Evolutionary conservation across 345 rosid species (phyloP).

Genomic region (Toxicodendron radicans): DNA sequence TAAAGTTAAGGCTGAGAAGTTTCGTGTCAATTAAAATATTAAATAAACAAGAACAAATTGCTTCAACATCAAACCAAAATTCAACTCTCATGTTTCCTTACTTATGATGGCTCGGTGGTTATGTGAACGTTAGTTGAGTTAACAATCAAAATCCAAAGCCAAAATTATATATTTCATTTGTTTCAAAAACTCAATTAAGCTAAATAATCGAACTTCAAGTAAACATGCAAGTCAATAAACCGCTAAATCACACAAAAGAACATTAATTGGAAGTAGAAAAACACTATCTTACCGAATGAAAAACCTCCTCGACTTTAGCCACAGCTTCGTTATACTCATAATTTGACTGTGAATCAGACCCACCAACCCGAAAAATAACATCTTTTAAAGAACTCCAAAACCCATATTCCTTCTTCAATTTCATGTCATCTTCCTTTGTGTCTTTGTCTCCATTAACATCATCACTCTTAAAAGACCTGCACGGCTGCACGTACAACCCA

Average conservation of each 20-base stretch:
- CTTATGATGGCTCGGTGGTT: not conserved
- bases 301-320: slow-evolving; percentile 57
- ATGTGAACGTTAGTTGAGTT: not conserved
- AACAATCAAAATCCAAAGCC: not conserved
- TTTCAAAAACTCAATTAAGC: not conserved
- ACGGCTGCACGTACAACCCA: slow-evolving; percentile 32
- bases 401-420: slow-evolving; percentile 43
- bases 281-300: slow-evolving; percentile 52
- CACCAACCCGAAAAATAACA: slow-evolving; percentile 34
- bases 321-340: slow-evolving; percentile 45
- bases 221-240: not conserved
- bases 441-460: slow-evolving; percentile 47
- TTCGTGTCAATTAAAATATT: not conserved
- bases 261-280: not conserved
- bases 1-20: not conserved
- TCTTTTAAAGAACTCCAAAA: slow-evolving; percentile 42
- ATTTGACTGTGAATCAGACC: slow-evolving; percentile 37
- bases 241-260: not conserved
- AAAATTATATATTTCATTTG: not conserved
- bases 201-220: not conserved
- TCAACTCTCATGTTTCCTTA: not conserved
- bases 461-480: slow-evolving; percentile 53
- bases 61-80: not conserved
- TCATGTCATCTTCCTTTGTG: slow-evolving; percentile 34
- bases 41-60: not conserved